Evolutionary conservation across 1,284 basidiomycete species (phyloP).

Genomic region (Papiliotrema terrestris): DNA sequence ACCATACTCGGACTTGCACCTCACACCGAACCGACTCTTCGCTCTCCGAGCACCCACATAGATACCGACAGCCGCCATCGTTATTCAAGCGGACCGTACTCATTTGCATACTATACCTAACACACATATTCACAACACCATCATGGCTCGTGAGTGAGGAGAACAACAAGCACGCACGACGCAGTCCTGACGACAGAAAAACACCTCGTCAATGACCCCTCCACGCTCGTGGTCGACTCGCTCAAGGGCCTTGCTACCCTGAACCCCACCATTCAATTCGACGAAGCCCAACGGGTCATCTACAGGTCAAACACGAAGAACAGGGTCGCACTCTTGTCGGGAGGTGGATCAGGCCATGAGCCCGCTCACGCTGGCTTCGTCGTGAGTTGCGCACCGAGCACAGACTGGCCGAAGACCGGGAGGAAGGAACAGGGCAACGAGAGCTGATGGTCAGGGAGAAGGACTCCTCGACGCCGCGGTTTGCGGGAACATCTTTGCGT

Average conservation of each 20-base stretch:
- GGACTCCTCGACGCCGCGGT: conserved; percentile 82
- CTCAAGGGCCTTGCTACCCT: conserved; percentile 66
- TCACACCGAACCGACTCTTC: too few species aligned
- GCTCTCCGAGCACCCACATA: too few species aligned
- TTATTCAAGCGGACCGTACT: background rate
- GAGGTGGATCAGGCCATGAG: conserved; percentile 88
- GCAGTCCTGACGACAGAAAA: conserved; percentile 49
- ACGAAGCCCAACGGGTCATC: conserved; percentile 50
- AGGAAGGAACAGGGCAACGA: too few species aligned
- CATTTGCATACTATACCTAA: background rate
- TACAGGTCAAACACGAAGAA: conserved; percentile 29
- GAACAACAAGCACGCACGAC: background rate
- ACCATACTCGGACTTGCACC: too few species aligned
- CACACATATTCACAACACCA: background rate
- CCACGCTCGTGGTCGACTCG: conserved; percentile 69
- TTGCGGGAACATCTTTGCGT: conserved; percentile 81
- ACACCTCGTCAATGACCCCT: conserved; percentile 69
- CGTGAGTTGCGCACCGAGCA: conserved; percentile 39
- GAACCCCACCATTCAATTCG: conserved; percentile 68
- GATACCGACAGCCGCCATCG: background rate
- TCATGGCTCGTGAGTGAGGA: conserved; percentile 6
- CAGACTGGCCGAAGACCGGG: too few species aligned
- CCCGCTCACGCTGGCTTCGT: conserved; percentile 74
- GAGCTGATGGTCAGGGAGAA: conserved; percentile 44
- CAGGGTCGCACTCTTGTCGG: conserved; percentile 78